Conservation (phyloP, 2,329 filamentous ascomycete genomes). For the Exophiala xenobiotica region DNA sequence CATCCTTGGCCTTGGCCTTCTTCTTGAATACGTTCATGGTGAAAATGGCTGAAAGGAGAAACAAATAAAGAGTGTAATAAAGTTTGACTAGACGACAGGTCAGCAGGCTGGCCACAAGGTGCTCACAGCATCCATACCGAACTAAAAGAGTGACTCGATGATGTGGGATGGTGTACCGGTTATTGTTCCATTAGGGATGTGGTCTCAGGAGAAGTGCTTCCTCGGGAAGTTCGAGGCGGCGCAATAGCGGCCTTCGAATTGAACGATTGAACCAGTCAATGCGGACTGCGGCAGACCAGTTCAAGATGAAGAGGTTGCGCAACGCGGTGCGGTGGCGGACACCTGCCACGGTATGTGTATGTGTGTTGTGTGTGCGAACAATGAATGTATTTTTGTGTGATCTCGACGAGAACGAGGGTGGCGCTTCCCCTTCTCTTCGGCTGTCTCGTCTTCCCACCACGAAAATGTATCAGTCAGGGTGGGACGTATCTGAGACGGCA, state of each 20-base stretch:
- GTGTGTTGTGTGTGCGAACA: not conserved
- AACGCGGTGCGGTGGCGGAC: not conserved
- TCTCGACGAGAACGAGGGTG: not conserved
- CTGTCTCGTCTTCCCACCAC: not conserved
- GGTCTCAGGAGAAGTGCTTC: not conserved
- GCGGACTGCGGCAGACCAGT: not conserved
- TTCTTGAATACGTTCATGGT: conserved; percentile 31
- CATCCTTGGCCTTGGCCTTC: conserved; percentile 30
- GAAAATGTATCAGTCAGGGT: conserved; percentile 2
- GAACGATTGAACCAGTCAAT: conserved; percentile 18
- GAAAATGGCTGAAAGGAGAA: not conserved
- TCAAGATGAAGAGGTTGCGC: not conserved
- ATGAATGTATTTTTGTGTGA: not conserved
- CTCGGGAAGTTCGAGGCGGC: not conserved
- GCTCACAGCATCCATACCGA: conserved; percentile 1
- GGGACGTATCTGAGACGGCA: conserved; percentile 14
- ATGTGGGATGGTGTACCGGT: not conserved
- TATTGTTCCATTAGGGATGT: conserved; percentile 16
- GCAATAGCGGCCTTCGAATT: not conserved
- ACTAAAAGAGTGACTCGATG: conserved; percentile 18
- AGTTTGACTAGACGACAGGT: conserved; percentile 4
- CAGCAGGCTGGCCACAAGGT: not conserved
- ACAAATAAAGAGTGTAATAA: conserved; percentile 11
- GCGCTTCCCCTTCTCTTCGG: conserved; percentile 10
- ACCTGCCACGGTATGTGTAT: too few relatives aligned